Evolutionary conservation across 371 early-diverging fungal genomes (phyloP).

Genomic region (Mucor irregularis): DNA sequence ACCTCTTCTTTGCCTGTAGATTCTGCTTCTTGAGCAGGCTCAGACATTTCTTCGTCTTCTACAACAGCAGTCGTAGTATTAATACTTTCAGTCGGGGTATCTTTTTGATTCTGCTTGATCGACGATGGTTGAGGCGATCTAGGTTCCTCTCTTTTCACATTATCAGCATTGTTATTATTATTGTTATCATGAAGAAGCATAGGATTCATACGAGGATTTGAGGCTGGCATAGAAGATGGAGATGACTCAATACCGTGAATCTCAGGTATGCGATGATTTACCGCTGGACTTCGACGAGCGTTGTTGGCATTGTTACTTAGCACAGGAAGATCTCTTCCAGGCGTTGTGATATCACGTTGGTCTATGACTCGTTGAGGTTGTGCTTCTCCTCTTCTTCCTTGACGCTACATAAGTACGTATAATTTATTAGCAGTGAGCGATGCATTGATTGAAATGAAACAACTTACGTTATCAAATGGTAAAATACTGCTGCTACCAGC

Average conservation of each 20-base stretch:
- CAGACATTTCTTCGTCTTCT: no score
- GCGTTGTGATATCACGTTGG: background rate
- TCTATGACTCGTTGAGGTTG: background rate
- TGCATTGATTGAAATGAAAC: no score
- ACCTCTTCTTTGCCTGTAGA: no score
- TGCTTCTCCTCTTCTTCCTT: background rate
- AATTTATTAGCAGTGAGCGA: no score
- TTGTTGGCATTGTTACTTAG: background rate
- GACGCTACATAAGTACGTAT: no score
- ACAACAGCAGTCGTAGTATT: no score
- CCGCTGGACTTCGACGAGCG: background rate
- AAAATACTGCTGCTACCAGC: background rate
- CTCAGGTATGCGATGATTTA: background rate
- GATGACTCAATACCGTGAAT: background rate
- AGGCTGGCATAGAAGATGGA: background rate
- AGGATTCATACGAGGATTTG: background rate
- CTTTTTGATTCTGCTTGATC: no score
- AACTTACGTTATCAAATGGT: slow-evolving; percentile 5
- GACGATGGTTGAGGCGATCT: slow-evolving; percentile 1
- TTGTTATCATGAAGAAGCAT: background rate
- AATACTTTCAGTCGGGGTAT: no score
- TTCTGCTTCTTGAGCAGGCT: no score
- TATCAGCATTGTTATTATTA: no score
- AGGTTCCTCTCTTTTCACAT: background rate
- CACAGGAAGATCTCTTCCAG: background rate